Conservation (phyloP, 176 grass and related monocot species). For the Rhipidocladum racemiflorum region DNA sequence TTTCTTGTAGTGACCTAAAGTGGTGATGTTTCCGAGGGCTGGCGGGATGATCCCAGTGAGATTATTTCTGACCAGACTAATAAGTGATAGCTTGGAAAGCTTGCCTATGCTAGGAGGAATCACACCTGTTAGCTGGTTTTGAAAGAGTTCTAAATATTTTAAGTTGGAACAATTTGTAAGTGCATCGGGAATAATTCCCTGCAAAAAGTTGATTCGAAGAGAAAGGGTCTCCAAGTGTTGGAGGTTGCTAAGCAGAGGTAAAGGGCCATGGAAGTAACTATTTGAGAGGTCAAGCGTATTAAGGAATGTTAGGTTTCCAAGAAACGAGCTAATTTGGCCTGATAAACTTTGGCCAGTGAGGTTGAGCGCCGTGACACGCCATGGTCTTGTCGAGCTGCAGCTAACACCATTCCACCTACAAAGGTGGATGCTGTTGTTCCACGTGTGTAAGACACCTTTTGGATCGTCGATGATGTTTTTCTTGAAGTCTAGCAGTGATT, state of each 20-base stretch:
- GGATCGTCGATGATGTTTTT: not conserved
- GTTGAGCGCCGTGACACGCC: rapidly evolving
- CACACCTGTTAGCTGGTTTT: not conserved
- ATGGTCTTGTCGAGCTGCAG: not conserved
- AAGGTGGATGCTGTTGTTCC: not conserved
- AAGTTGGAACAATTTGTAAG: not conserved
- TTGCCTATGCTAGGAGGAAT: conserved; percentile 8
- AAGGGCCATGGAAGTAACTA: not conserved
- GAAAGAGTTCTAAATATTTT: not conserved
- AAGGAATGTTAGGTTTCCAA: not conserved
- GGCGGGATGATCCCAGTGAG: no score
- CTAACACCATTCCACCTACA: not conserved
- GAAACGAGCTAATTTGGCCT: not conserved
- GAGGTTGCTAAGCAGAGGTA: not conserved
- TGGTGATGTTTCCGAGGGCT: no score
- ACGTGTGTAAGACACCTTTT: not conserved
- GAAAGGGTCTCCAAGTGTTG: rapidly evolving
- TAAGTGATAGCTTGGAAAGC: conserved; percentile 20
- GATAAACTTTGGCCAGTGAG: not conserved
- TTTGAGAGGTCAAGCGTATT: not conserved
- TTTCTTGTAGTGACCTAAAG: no score
- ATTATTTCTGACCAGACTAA: no score
- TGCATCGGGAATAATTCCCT: not conserved
- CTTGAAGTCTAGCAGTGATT: not conserved
- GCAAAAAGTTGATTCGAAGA: rapidly evolving